Evolutionary conservation across 2,329 filamentous ascomycete genomes (phyloP).

Genomic region (Ascochyta koolunga): DNA sequence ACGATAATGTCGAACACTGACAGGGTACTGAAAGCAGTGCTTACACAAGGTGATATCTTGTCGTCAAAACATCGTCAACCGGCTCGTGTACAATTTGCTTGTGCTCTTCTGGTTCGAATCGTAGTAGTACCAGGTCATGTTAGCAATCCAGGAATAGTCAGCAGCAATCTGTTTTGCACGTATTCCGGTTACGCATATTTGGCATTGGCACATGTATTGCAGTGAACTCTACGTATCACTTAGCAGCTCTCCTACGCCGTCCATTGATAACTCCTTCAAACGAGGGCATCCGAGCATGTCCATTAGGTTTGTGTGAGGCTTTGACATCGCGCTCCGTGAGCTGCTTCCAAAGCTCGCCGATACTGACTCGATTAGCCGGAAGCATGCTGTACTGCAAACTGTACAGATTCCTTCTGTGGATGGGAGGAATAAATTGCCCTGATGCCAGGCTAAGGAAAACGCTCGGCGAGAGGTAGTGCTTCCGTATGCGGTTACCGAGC

Average conservation of each 20-base stretch:
- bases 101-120: background rate
- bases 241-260: background rate
- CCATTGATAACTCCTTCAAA: conserved; percentile 14
- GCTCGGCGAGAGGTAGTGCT: conserved; percentile 89
- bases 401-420: conserved; percentile 93
- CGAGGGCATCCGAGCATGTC: conserved; percentile 17
- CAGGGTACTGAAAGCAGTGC: too few relatives aligned
- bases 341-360: conserved; percentile 84
- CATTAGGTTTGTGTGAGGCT: conserved; percentile 2
- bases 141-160: too few relatives aligned
- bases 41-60: background rate
- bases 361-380: conserved; percentile 77
- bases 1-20: too few relatives aligned
- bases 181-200: too few relatives aligned
- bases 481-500: conserved; percentile 86
- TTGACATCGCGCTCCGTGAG: conserved; percentile 48
- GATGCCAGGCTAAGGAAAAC: conserved; percentile 88
- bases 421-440: conserved; percentile 91
- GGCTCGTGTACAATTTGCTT: background rate
- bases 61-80: background rate
- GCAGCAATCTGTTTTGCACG: too few relatives aligned
- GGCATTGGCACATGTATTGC: background rate
- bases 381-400: conserved; percentile 98
- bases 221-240: background rate
- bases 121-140: background rate